These are phyloP conservation scores for Dactylella cylindrospora DNA, from an alignment of 2,329 filamentous ascomycete species.

Conservation along the genomic window DNA sequence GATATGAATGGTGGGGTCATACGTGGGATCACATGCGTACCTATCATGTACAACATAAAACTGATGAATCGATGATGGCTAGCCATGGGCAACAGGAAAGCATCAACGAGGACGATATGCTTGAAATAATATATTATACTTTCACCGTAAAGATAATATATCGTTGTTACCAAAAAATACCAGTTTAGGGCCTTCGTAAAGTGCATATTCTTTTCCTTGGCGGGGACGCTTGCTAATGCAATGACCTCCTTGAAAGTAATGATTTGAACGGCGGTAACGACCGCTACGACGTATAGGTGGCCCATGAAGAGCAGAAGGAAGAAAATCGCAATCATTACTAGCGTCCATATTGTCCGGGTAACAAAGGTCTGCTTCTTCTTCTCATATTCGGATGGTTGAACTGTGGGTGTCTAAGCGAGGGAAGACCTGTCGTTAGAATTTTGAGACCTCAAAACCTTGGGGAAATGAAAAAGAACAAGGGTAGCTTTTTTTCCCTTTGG, in stretches of 20 bases:
- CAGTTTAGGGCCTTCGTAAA: conserved; percentile 97
- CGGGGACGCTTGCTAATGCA: conserved; percentile 92
- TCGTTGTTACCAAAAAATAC: conserved; percentile 98
- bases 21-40: conserved; percentile 58
- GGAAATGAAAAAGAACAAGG: conserved; percentile 26
- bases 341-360: conserved; percentile 93
- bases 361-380: conserved; percentile 99
- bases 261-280: conserved; percentile 92
- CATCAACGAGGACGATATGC: conserved; percentile 93
- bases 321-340: conserved; percentile 94
- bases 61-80: conserved; percentile 98
- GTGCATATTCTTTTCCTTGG: conserved; percentile 81
- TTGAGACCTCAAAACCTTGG: conserved; percentile 25
- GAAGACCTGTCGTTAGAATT: conserved; percentile 35
- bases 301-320: conserved; percentile 91
- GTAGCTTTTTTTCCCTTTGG: too few relatives aligned
- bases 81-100: conserved; percentile 85
- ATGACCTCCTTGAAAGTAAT: conserved; percentile 99
- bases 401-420: conserved; percentile 45
- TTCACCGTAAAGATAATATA: conserved; percentile 99
- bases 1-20: neutral
- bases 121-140: conserved; percentile 99
- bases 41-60: conserved; percentile 96
- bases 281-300: conserved; percentile 93
- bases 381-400: conserved; percentile 71